Base-by-base conservation (phyloP, 2,329 filamentous ascomycete species). In the Coniochaeta hoffmannii region DNA sequence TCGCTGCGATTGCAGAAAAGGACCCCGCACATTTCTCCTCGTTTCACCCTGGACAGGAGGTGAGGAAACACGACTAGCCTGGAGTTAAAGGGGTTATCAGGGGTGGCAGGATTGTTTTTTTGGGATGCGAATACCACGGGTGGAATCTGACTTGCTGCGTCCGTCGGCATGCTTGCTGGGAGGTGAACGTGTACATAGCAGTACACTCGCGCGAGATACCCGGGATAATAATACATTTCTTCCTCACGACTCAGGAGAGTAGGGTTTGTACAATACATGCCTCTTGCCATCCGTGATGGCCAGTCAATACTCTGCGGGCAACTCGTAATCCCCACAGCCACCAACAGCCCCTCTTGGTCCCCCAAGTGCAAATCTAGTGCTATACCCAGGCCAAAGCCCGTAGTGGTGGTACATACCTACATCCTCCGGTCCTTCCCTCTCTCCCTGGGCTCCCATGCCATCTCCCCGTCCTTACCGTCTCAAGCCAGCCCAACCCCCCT, bases 401-500 rank as follows among this genome's bases (percentile, higher is more conserved):
- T n/a, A n/a, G n/a, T n/a, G n/a, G n/a, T n/a, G n/a, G n/a, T n/a
- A n/a, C n/a, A n/a, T n/a, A n/a, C n/a, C n/a, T n/a, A n/a, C n/a
- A n/a, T n/a, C n/a, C n/a, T n/a, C n/a, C n/a, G n/a, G n/a, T n/a
- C n/a, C n/a, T n/a, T n/a, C n/a, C n/a, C n/a, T n/a, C n/a, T n/a
- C n/a, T n/a, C n/a, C n/a, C n/a, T n/a, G n/a, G n/a, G n/a, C n/a
- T n/a, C n/a, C n/a, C n/a, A n/a, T n/a, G n/a, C n/a, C 41, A 26
- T 12, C 19, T 44, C 38, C 36, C 11, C 36, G 22, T 19, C 6
- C 36, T 22, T 22, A 19, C 34, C 34, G 6, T 7, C 19, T 24
- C 22, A 51, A 22, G 28, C 73, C 55, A 85, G 52, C 2, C 81
- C 82, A 0, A 76, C 60, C 34, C 74, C 75, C 32, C 75, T 75